Base-by-base conservation (phyloP, 257 asterid species). In the Ehretia macrophylla region DNA sequence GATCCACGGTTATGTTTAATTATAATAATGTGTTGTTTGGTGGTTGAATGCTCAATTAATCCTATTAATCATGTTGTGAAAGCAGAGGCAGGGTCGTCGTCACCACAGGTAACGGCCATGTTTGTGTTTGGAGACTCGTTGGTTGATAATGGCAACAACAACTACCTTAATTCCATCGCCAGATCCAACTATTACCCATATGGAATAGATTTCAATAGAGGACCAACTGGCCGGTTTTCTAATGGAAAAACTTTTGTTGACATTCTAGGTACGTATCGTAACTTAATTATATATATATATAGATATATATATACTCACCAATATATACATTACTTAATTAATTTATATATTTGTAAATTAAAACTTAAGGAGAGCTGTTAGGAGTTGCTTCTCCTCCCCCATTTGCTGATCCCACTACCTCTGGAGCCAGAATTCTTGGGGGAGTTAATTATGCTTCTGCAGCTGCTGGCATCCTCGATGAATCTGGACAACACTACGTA, bases 381-480 rank as follows among this genome's bases (percentile, higher is more conserved):
- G 96, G 95, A 8, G 58, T 88, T 21, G 51, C 87, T 17, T 49
- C 95, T n/a, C 95, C 98, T 42, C 95, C 96, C 0, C 93, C 98
- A 0, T 92, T 82, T 19, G 87, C 95, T 19, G 86, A 79, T 68
- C 95, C 93, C n/a, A 32, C 75, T 65, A 85, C 98, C 5, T 64
- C 67, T 0, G 97, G 95, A 13, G 10, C 68, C 9, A 77, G 81
- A 69, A 76, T 88, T 56, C 68, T 91, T 0, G 80, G 86, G 3
- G 98, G 98, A 64, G 88, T 81, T 56, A 91, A 91, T 55, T 91
- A 85, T 55, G 98, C 98, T 64, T 92, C 98, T 0, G 98, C 98
- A 3, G 97, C 97, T 38, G 97, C 81, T 18, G 98, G 98, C 63
- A 92, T 92, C 80, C 80, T 92, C 17, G 97, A 92, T 20, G 95